phyloP scores from a whole-genome alignment of 2,329 filamentous ascomycete genomes.

The Beauveria sp. region DNA sequence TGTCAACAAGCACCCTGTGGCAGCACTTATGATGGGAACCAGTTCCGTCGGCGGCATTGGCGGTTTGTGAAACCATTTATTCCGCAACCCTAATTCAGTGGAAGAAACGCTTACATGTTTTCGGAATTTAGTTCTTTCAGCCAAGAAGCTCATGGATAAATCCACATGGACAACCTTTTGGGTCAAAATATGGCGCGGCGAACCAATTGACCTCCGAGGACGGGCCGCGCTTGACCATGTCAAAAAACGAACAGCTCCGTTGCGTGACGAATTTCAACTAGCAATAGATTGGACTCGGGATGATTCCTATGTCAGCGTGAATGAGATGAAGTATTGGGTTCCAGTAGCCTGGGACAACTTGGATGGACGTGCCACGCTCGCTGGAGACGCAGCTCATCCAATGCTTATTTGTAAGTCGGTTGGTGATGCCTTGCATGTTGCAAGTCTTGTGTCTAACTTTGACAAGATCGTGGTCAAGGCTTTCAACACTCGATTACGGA shows the following conservation, averaged over 20 bases:
- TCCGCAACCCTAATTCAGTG: too few relatives aligned
- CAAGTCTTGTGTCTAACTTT: not conserved
- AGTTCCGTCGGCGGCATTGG: constrained; percentile 22
- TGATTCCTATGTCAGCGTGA: constrained; percentile 22
- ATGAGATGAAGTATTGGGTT: constrained; percentile 31
- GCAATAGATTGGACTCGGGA: constrained; percentile 28
- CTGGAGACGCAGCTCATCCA: constrained; percentile 34
- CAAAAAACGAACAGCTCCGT: constrained; percentile 18
- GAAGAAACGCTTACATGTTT: not conserved
- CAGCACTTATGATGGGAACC: constrained; percentile 23
- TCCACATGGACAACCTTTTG: constrained; percentile 27
- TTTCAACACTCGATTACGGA: constrained; percentile 36
- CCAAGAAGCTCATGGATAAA: constrained; percentile 18
- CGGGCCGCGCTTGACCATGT: constrained; percentile 28
- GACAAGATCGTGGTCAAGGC: constrained; percentile 35
- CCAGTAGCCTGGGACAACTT: constrained; percentile 24
- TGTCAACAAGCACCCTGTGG: constrained; percentile 23
- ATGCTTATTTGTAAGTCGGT: constrained; percentile 32
- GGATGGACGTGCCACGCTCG: constrained; percentile 27
- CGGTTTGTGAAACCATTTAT: constrained; percentile 17
- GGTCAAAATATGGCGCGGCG: constrained; percentile 27
- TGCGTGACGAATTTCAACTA: constrained; percentile 25
- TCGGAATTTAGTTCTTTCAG: constrained; percentile 17
- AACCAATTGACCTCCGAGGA: constrained; percentile 22
- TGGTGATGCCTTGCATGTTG: not conserved